These are phyloP conservation scores for Podila epigama DNA, from an alignment of 192 early-diverging fungal genomes.

Conservation along the genomic window DNA sequence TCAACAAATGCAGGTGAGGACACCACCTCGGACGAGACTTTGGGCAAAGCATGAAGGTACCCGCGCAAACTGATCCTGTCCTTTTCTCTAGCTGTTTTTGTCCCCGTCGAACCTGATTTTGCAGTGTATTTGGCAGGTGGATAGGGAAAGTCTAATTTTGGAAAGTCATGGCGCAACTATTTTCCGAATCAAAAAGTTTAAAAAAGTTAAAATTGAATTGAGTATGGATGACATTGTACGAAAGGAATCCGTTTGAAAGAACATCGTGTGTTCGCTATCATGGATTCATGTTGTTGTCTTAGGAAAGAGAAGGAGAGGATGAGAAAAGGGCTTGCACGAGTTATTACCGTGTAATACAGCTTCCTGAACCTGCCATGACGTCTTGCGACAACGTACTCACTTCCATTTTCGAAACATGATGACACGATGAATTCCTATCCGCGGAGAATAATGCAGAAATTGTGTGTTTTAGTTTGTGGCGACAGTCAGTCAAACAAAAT, in stretches of 20 bases:
- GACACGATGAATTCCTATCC: conserved; percentile 55
- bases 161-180: conserved; percentile 52
- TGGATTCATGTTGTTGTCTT: too few species aligned
- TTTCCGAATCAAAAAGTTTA: too few species aligned
- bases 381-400: conserved; percentile 50
- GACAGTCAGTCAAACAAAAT: neutral
- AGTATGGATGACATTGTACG: neutral
- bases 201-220: too few species aligned
- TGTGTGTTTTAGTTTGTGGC: neutral
- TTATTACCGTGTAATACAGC: conserved; percentile 51
- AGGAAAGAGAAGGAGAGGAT: too few species aligned
- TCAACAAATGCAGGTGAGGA: conserved; percentile 26
- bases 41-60: conserved; percentile 50
- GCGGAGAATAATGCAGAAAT: neutral
- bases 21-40: conserved; percentile 26
- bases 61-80: conserved; percentile 57
- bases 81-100: conserved; percentile 53
- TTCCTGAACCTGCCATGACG: conserved; percentile 56
- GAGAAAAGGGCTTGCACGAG: neutral
- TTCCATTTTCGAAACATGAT: conserved; percentile 22
- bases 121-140: conserved; percentile 50
- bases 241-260: too few species aligned
- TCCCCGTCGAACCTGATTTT: conserved; percentile 17
- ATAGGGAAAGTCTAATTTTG: conserved; percentile 54
- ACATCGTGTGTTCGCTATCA: too few species aligned